Base-by-base conservation (phyloP, 1,139 yeast genomes). In the Debaryomycetaceae sp. region DNA sequence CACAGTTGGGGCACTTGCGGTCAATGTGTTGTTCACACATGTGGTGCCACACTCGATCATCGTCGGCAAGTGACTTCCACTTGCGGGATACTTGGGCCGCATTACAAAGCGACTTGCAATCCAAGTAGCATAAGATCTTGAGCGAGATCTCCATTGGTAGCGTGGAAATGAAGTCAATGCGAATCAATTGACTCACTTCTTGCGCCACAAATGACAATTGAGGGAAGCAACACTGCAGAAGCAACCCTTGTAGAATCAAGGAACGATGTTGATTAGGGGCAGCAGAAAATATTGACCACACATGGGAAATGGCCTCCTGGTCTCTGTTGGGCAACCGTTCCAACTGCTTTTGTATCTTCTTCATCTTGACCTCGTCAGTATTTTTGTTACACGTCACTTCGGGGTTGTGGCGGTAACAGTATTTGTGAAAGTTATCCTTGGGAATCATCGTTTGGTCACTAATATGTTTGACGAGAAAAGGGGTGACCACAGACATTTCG, bases 11-110 rank as follows among this genome's bases (percentile, higher is more conserved):
- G 58, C 98, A 91, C 55, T 91, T 91, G 38, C 95, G 70, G 57
- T 91, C 98, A 36, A 91, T 91, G 53, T 91, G 98, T 56, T 91
- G 98, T 54, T 88, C 96, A 55, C 98, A 91, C 91, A 91, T 83
- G 45, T 91, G 88, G 53, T 91, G 94, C 98, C 98, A 91, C 5
- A 91, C 97, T 33, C 94, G 63, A 49, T 91, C 97, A 53, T 89
- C 96, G 56, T 91, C 96, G 2, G 98, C 97, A 34, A 91, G 62
- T 32, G 66, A 64, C 49, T 84, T 79, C 98, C 98, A 91, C 35
- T 74, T 75, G 32, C 77, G 71, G 25, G 89, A 82, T 3, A 91
- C 98, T 56, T 83, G 94, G 1, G 97, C 95, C 0, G 97, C 96
- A 44, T 77, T 79, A 57, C 97, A 89, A 31, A 91, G 68, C 15